Conservation (phyloP, 2,329 filamentous ascomycete species). For the Aspergillus fumigatus region DNA sequence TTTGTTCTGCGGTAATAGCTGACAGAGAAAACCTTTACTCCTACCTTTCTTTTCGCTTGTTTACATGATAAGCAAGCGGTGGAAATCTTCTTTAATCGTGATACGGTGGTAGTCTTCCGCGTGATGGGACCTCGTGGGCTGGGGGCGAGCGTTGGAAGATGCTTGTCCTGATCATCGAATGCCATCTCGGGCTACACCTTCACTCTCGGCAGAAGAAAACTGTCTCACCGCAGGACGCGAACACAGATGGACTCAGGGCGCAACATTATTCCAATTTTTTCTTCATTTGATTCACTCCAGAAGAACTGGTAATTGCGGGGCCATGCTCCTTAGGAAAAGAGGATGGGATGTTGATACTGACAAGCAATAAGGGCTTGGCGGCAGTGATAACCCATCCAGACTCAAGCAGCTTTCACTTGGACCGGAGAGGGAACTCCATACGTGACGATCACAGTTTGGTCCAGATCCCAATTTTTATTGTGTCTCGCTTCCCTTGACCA, state of each 20-base stretch:
- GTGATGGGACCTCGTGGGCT: slow-evolving; percentile 16
- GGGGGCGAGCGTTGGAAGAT: slow-evolving; percentile 27
- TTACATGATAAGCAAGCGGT: slow-evolving; percentile 34
- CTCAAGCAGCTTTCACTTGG: neutral
- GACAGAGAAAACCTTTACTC: neutral
- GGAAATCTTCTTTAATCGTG: slow-evolving; percentile 32
- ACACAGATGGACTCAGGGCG: neutral
- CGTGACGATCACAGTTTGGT: neutral
- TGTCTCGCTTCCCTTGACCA: neutral
- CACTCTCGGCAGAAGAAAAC: neutral
- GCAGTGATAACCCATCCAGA: neutral
- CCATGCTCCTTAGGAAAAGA: neutral
- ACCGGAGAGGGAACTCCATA: neutral
- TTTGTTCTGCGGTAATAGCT: neutral
- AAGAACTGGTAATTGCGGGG: neutral
- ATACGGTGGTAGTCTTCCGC: slow-evolving; percentile 16
- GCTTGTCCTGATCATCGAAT: slow-evolving; percentile 16
- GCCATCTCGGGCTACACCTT: slow-evolving; percentile 10
- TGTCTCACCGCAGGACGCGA: neutral
- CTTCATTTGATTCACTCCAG: neutral
- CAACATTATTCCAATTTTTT: neutral
- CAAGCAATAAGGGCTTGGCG: neutral
- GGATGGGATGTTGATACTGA: neutral
- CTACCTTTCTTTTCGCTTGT: slow-evolving; percentile 34
- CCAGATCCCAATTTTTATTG: neutral